These are phyloP conservation scores for Epichloe uncinata DNA, from an alignment of 2,329 filamentous ascomycete species.

Conservation along the genomic window DNA sequence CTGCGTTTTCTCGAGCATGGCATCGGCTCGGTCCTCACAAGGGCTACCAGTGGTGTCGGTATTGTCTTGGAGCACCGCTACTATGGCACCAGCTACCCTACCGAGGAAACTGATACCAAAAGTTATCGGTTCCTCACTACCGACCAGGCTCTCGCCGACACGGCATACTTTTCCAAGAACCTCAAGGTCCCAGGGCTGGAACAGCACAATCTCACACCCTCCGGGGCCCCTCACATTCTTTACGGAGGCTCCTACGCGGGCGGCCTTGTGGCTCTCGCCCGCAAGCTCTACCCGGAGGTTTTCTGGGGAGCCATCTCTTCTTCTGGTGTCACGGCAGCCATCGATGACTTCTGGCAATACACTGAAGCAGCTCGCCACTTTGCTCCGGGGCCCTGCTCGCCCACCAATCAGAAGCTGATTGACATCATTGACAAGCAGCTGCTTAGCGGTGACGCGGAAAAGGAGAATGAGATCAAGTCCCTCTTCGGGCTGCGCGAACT, in stretches of 20 bases:
- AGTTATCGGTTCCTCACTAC: constrained; percentile 73
- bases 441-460: constrained; percentile 22
- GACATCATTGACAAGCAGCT: constrained; percentile 28
- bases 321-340: constrained; percentile 64
- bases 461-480: constrained; percentile 33
- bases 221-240: constrained; percentile 55
- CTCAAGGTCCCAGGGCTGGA: constrained; percentile 59
- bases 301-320: constrained; percentile 72
- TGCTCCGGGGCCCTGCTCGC: constrained; percentile 47
- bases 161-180: constrained; percentile 66
- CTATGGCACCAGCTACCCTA: constrained; percentile 66
- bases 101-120: constrained; percentile 48
- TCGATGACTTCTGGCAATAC: constrained; percentile 63
- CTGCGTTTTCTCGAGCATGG: constrained; percentile 66
- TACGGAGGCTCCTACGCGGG: constrained; percentile 82
- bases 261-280: constrained; percentile 62
- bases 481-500: constrained; percentile 34
- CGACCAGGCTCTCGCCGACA: constrained; percentile 70
- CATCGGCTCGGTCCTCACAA: constrained; percentile 55
- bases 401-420: constrained; percentile 44
- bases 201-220: constrained; percentile 50
- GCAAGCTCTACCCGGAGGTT: constrained; percentile 62
- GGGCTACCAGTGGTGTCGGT: constrained; percentile 60
- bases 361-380: constrained; percentile 36
- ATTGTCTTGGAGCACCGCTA: constrained; percentile 81